A percentile compares a stretch with the other conserved stretches of the same genome.
Conservation (phyloP, 2,329 filamentous ascomycete species). For the Penicillium griseofulvum region DNA sequence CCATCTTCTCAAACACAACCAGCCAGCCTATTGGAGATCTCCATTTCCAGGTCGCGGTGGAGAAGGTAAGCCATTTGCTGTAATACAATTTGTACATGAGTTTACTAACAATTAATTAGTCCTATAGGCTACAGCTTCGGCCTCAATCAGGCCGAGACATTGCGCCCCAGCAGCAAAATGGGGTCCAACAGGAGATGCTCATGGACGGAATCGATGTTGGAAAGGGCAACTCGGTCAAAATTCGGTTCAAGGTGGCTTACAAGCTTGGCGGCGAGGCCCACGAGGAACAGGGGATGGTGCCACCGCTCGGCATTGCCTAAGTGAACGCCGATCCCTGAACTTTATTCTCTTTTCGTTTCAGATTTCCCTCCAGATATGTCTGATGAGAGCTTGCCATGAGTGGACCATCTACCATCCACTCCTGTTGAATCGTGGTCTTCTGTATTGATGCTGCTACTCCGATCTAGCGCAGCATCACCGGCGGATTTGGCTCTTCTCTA, state of each 20-base stretch:
- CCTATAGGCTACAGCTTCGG: slow-evolving; percentile 66
- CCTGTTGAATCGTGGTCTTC: neutral
- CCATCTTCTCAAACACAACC: slow-evolving; percentile 81
- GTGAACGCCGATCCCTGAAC: neutral
- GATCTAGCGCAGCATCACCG: neutral
- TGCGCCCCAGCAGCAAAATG: slow-evolving; percentile 66
- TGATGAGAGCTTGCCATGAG: neutral
- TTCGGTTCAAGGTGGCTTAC: slow-evolving; percentile 87
- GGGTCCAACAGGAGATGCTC: slow-evolving; percentile 77
- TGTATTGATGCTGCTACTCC: neutral
- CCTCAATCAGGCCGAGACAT: slow-evolving; percentile 81
- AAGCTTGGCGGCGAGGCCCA: slow-evolving; percentile 60
- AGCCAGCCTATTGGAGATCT: slow-evolving; percentile 70
- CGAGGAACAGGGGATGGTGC: slow-evolving; percentile 81
- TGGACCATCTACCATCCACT: neutral
- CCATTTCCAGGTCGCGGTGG: slow-evolving; percentile 89
- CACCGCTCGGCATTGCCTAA: slow-evolving; percentile 71
- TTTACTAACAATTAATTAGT: slow-evolving; percentile 8
- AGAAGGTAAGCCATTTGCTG: slow-evolving; percentile 63
- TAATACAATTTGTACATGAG: neutral
- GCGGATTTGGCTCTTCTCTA: neutral
- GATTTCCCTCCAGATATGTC: neutral
- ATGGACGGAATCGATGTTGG: slow-evolving; percentile 70
- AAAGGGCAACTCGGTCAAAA: slow-evolving; percentile 77
- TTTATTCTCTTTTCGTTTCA: neutral